Evolutionary conservation across 306 rosid genomes (phyloP).

Genomic region (Betula pendula): DNA sequence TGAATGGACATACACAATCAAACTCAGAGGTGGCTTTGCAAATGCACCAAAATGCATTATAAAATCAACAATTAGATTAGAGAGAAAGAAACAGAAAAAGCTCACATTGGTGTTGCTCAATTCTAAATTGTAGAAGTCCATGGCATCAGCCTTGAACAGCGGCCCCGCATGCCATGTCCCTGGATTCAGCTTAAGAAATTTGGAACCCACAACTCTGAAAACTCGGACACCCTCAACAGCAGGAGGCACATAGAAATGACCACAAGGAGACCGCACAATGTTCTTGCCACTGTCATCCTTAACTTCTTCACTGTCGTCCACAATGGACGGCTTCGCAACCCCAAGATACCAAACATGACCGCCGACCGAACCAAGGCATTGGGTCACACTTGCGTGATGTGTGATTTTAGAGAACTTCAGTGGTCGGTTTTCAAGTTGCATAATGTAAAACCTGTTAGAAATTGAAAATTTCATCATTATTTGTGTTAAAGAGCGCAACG

Average conservation of each 20-base stretch:
- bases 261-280: slow-evolving; percentile 39
- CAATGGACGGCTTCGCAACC: slow-evolving; percentile 74
- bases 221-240: slow-evolving; percentile 52
- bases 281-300: slow-evolving; percentile 28
- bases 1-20: no score
- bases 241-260: slow-evolving; percentile 73
- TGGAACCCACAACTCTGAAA: slow-evolving; percentile 69
- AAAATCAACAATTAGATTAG: not conserved
- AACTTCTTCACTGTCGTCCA: slow-evolving; percentile 35
- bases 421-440: slow-evolving; percentile 59
- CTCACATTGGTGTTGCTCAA: slow-evolving; percentile 70
- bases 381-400: slow-evolving; percentile 86
- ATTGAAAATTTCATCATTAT: not conserved
- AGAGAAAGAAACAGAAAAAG: not conserved
- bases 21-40: no score
- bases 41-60: slow-evolving; percentile 20
- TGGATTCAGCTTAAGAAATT: slow-evolving; percentile 69
- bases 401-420: slow-evolving; percentile 59
- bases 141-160: slow-evolving; percentile 48
- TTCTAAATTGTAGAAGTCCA: slow-evolving; percentile 80
- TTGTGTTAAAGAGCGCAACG: no score
- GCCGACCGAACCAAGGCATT: slow-evolving; percentile 84
- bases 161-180: slow-evolving; percentile 99
- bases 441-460: slow-evolving; percentile 58
- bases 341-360: slow-evolving; percentile 84